Base-by-base conservation (phyloP, 2,329 filamentous ascomycete species). In the Fusarium ambrosium region DNA sequence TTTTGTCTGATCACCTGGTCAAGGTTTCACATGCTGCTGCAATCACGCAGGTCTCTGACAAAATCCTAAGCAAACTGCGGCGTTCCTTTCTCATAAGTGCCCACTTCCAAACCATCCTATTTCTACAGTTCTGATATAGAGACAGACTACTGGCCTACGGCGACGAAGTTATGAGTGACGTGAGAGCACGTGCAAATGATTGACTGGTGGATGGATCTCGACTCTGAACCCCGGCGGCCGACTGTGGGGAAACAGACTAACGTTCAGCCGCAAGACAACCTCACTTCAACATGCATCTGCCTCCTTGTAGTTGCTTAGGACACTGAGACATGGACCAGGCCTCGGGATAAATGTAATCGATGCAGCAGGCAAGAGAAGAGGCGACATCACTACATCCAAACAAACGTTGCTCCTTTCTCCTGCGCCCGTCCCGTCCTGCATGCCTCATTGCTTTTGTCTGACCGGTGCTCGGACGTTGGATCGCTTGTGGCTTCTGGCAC, bases 361-460 rank as follows among this genome's bases (percentile, higher is more conserved):
- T 36, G 34, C 37, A 37, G 10, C 9, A 37, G 11, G 20, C 20
- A 51, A 51, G 53, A 37, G 13, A 18, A 62, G 41, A 64, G 36
- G 22, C 62, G 41, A 14, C 36, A 64, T 58, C 48, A 14, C 6
- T 29, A 16, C 18, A 29, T 45, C 22, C n/a, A n/a, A 20, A 22
- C 16, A 63, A 29, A n/a, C 32, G 22, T 2, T 32, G 14, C n/a
- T 34, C 20, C 48, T 41, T 10, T 36, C 20, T 27, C 22, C 36
- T 43, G 62, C 48, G 29, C 41, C 62, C 22, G 20, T 72, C 64
- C 66, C 66, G 66, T 66, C 66, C 64, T 72, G 72, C 66, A 70
- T 32, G 32, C 27, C 63, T 64, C 55, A 55, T 72, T 74, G 66
- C 69, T 74, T 74, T 74, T 74, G 66, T 29, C 66, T 69, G 20